A percentile compares a stretch with the other conserved stretches of the same genome.
Evolutionary conservation across 768 basidiomycete genomes (phyloP).

Genomic region (Phaffia australis): DNA sequence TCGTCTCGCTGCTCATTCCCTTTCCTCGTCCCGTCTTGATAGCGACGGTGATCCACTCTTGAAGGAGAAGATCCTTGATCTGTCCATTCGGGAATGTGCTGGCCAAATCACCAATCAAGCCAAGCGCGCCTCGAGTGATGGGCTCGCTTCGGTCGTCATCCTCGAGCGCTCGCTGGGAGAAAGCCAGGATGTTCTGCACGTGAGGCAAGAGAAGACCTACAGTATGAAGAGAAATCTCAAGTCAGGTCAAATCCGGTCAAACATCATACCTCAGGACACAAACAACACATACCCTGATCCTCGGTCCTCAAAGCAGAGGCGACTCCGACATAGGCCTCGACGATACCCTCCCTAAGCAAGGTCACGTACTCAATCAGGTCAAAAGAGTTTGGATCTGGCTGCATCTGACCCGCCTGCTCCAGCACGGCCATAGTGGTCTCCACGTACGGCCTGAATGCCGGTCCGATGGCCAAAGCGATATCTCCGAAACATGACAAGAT

Average conservation of each 20-base stretch:
- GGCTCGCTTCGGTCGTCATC: slow-evolving; percentile 70
- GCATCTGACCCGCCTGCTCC: slow-evolving; percentile 75
- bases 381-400: slow-evolving; percentile 54
- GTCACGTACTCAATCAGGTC: slow-evolving; percentile 83
- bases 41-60: slow-evolving; percentile 63
- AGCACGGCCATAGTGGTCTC: slow-evolving; percentile 84
- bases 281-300: slow-evolving; percentile 52
- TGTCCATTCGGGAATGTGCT: slow-evolving; percentile 72
- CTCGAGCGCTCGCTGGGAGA: slow-evolving; percentile 70
- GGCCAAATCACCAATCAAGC: slow-evolving; percentile 85
- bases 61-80: slow-evolving; percentile 64
- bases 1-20: slow-evolving; percentile 61
- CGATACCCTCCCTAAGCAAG: slow-evolving; percentile 80
- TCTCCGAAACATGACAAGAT: slow-evolving; percentile 93
- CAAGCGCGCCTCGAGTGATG: slow-evolving; percentile 62
- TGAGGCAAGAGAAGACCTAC: slow-evolving; percentile 55
- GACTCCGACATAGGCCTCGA: slow-evolving; percentile 94
- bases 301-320: slow-evolving; percentile 81
- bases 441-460: slow-evolving; percentile 75
- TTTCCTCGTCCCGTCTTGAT: slow-evolving; percentile 55
- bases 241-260: neutral
- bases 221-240: slow-evolving; percentile 30
- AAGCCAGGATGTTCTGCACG: slow-evolving; percentile 56
- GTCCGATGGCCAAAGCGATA: slow-evolving; percentile 82
- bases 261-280: neutral